Evolutionary conservation across 2,329 filamentous ascomycete genomes (phyloP).

Genomic region (Xylariales sp.): DNA sequence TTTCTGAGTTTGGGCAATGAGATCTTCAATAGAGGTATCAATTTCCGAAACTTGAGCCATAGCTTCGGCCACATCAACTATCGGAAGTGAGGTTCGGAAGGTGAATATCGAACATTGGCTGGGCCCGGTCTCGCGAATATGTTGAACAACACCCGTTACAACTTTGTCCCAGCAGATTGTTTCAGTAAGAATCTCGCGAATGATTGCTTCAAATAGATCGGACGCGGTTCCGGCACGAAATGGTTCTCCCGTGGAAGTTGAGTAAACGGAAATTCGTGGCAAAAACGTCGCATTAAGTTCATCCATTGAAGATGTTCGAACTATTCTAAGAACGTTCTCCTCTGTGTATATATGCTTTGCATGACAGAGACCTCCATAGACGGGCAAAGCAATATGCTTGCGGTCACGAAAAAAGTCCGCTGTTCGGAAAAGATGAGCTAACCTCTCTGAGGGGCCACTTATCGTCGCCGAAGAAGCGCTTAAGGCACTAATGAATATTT

Average conservation of each 20-base stretch:
- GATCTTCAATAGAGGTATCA: background rate
- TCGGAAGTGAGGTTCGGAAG: background rate
- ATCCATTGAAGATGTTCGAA: constrained; percentile 30
- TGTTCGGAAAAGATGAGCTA: constrained; percentile 45
- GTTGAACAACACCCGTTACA: constrained; percentile 25
- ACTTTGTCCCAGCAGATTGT: constrained; percentile 49
- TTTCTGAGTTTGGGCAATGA: background rate
- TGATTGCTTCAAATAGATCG: constrained; percentile 44
- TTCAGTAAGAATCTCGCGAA: constrained; percentile 49
- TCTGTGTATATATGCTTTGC: constrained; percentile 55
- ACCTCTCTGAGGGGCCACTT: constrained; percentile 54
- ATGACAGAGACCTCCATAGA: constrained; percentile 56
- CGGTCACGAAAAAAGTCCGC: constrained; percentile 49
- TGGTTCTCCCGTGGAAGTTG: background rate
- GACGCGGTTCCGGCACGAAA: constrained; percentile 32
- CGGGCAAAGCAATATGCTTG: constrained; percentile 50
- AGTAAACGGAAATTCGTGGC: background rate
- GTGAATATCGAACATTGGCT: background rate
- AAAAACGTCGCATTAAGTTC: background rate
- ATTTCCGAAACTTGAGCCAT: background rate
- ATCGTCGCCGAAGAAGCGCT: constrained; percentile 51
- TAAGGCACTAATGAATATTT: constrained; percentile 56
- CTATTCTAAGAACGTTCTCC: constrained; percentile 46
- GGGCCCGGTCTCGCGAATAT: background rate
- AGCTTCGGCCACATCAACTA: background rate